Percentiles rank a stretch among this genome's conserved stretches.
Evolutionary conservation across 164 flowering plant genomes (phyloP).

Genomic region (Cinnamomum micranthum): DNA sequence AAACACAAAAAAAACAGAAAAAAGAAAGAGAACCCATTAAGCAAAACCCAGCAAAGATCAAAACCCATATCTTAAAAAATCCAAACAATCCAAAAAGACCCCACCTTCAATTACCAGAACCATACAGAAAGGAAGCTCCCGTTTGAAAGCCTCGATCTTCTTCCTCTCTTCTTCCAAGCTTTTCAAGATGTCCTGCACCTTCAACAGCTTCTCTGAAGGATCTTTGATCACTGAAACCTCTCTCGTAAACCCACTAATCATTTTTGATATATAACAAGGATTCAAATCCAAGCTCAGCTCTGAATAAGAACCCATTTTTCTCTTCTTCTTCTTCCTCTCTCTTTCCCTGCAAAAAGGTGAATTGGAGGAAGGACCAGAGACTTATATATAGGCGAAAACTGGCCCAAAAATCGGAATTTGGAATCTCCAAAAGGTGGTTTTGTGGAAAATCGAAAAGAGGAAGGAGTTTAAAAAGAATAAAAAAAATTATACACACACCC

Average conservation of each 20-base stretch:
- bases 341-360: not conserved
- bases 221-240: constrained; percentile 38
- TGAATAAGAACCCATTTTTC: constrained; percentile 14
- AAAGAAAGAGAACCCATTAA: not conserved
- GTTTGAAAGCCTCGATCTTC: constrained; percentile 75
- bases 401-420: constrained; percentile 14
- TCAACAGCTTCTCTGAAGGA: constrained; percentile 26
- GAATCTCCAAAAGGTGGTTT: constrained; percentile 9
- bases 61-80: not conserved
- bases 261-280: constrained; percentile 3
- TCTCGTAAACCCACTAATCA: constrained; percentile 35
- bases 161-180: constrained; percentile 58
- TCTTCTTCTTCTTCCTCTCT: not conserved
- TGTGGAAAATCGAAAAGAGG: constrained; percentile 6
- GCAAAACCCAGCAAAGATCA: not conserved
- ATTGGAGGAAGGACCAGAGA: not conserved
- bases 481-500: not conserved
- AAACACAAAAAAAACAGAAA: not conserved
- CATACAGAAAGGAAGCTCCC: constrained; percentile 83
- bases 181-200: constrained; percentile 36
- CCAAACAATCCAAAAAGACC: constrained; percentile 12
- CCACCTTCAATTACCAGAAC: constrained; percentile 61
- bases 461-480: constrained; percentile 11
- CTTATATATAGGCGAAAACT: constrained; percentile 10
- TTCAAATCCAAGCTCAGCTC: not conserved